Percentiles rank a stretch among this genome's conserved stretches.
phyloP scores from a whole-genome alignment of 441 rosid genomes.

The Pelargonium citronellum region DNA sequence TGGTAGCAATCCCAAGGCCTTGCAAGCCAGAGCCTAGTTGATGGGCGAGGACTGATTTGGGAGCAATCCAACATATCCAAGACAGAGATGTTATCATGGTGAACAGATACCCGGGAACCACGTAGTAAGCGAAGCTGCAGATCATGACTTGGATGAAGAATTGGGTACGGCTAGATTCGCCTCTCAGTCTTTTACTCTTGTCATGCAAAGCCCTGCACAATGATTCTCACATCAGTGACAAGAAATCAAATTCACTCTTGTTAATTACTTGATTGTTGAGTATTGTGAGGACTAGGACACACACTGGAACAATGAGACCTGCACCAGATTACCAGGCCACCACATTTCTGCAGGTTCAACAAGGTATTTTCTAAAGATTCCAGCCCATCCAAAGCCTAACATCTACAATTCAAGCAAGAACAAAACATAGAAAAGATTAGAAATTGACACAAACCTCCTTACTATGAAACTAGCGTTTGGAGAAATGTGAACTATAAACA shows the following conservation, averaged over 20 bases:
- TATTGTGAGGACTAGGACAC: background rate
- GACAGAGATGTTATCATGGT: constrained; percentile 46
- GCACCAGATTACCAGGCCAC: constrained; percentile 77
- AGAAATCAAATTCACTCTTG: background rate
- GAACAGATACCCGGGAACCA: constrained; percentile 58
- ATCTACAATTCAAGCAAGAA: constrained; percentile 32
- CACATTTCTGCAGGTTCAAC: constrained; percentile 86
- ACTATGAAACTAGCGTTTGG: no score
- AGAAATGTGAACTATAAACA: no score
- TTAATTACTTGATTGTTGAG: constrained; percentile 2
- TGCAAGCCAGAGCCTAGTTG: constrained; percentile 66
- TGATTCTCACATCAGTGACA: no score
- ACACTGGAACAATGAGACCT: constrained; percentile 77
- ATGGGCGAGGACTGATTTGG: constrained; percentile 52
- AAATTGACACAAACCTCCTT: no score
- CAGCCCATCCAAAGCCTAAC: constrained; percentile 87
- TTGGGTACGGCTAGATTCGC: constrained; percentile 40
- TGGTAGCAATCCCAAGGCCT: constrained; percentile 62
- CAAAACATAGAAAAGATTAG: background rate
- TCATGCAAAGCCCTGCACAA: constrained; percentile 58
- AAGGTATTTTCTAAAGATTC: constrained; percentile 58
- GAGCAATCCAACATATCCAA: constrained; percentile 66
- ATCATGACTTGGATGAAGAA: constrained; percentile 53
- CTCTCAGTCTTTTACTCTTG: constrained; percentile 41
- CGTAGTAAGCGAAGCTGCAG: constrained; percentile 57